Percentiles rank a stretch among this genome's conserved stretches.
Conservation (phyloP, 495 filamentous ascomycete genomes). For the Hypoxylon fragiforme region DNA sequence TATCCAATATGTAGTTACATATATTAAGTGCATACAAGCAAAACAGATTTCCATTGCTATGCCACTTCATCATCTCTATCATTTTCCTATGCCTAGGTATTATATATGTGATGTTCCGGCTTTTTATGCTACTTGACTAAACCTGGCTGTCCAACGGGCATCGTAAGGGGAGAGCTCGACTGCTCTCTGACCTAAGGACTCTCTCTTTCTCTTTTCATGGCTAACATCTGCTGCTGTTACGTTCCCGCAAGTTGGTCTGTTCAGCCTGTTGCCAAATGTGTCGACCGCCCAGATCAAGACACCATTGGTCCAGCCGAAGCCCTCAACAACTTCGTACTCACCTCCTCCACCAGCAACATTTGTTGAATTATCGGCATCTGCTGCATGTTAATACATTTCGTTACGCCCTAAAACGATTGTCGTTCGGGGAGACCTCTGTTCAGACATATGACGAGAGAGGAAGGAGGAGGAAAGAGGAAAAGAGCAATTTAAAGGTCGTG, state of each 20-base stretch:
- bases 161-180: slow-evolving; percentile 47
- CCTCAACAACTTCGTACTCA: slow-evolving; percentile 56
- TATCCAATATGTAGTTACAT: too few relatives aligned
- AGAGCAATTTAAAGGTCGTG: background rate
- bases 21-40: too few relatives aligned
- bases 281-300: slow-evolving; percentile 56
- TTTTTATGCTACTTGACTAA: slow-evolving; percentile 16
- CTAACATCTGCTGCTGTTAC: slow-evolving; percentile 42
- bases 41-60: too few relatives aligned
- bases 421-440: too few relatives aligned
- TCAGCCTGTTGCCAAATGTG: slow-evolving; percentile 46
- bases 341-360: slow-evolving; percentile 53
- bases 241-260: slow-evolving; percentile 48
- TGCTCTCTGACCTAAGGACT: slow-evolving; percentile 34
- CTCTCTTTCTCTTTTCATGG: slow-evolving; percentile 20
- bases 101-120: background rate
- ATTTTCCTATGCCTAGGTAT: too few relatives aligned
- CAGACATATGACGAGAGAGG: too few relatives aligned
- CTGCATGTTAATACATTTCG: slow-evolving; percentile 1
- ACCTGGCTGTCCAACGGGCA: slow-evolving; percentile 45
- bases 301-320: slow-evolving; percentile 57
- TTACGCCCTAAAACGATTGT: background rate
- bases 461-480: too few relatives aligned
- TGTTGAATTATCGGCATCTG: slow-evolving; percentile 47
- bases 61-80: too few relatives aligned